Percentiles rank a stretch among this genome's conserved stretches.
phyloP scores from a whole-genome alignment of 2,329 filamentous ascomycete genomes.

The Xylariaceae sp. region DNA sequence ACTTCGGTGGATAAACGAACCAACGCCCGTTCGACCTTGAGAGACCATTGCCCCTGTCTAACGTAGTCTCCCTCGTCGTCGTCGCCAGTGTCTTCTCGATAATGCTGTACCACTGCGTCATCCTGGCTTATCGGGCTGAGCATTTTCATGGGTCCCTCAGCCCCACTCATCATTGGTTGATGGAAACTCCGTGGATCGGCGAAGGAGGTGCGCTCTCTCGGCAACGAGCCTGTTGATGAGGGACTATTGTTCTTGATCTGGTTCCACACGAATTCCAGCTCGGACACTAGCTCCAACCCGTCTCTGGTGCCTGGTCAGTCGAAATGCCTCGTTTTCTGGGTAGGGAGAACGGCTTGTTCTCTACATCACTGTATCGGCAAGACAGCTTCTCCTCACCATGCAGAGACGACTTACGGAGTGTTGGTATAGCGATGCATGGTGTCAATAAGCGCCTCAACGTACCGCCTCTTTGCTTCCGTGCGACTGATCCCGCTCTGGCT shows the following conservation, averaged over 20 bases:
- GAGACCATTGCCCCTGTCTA: slow-evolving; percentile 62
- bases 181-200: slow-evolving; percentile 41
- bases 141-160: slow-evolving; percentile 59
- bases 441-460: slow-evolving; percentile 89
- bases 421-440: slow-evolving; percentile 97
- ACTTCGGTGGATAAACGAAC: slow-evolving; percentile 90
- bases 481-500: slow-evolving; percentile 74
- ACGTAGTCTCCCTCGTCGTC: slow-evolving; percentile 37
- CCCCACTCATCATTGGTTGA: slow-evolving; percentile 38
- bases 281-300: slow-evolving; percentile 78
- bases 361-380: not conserved
- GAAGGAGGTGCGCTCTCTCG: slow-evolving; percentile 38
- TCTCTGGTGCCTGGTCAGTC: slow-evolving; percentile 46
- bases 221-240: slow-evolving; percentile 54
- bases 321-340: not conserved
- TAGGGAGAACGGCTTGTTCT: not conserved
- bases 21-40: slow-evolving; percentile 76
- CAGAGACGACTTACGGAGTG: slow-evolving; percentile 55
- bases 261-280: slow-evolving; percentile 99
- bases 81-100: slow-evolving; percentile 44
- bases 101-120: slow-evolving; percentile 59
- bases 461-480: slow-evolving; percentile 89
- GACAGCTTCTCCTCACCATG: not conserved
- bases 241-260: slow-evolving; percentile 86
- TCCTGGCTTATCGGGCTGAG: slow-evolving; percentile 83